phyloP scores from a whole-genome alignment of 176 grass and related monocot genomes.

The Thalia dealbata region DNA sequence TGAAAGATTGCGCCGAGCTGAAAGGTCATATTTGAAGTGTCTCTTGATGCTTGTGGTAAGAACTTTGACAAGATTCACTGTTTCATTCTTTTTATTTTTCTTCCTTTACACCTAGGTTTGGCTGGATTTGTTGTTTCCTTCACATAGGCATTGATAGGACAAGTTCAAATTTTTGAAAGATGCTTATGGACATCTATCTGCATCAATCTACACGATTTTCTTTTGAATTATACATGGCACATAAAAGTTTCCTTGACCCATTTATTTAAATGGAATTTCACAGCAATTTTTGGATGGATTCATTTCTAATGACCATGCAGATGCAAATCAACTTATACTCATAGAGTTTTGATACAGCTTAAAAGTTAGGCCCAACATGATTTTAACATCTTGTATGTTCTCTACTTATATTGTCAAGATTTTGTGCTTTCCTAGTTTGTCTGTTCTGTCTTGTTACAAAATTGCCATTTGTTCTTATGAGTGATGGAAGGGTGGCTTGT shows the following conservation, averaged over 20 bases:
- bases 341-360: not conserved
- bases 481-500: not conserved
- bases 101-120: not conserved
- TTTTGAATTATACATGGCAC: no score
- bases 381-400: not conserved
- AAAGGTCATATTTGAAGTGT: conserved; percentile 69
- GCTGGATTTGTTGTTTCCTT: not conserved
- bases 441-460: not conserved
- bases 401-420: not conserved
- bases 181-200: no score
- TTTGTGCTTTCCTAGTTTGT: not conserved
- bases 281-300: not conserved
- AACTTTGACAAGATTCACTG: not conserved
- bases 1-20: conserved; percentile 43
- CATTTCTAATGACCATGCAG: not conserved
- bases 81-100: not conserved
- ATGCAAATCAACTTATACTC: not conserved
- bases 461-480: not conserved
- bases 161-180: not conserved
- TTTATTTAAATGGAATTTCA: not conserved
- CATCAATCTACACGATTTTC: no score
- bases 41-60: conserved; percentile 85
- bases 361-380: not conserved
- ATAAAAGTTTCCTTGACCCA: not conserved
- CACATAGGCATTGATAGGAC: not conserved